Conservation (phyloP, 2,329 filamentous ascomycete genomes). For the Cytospora piceicola region DNA sequence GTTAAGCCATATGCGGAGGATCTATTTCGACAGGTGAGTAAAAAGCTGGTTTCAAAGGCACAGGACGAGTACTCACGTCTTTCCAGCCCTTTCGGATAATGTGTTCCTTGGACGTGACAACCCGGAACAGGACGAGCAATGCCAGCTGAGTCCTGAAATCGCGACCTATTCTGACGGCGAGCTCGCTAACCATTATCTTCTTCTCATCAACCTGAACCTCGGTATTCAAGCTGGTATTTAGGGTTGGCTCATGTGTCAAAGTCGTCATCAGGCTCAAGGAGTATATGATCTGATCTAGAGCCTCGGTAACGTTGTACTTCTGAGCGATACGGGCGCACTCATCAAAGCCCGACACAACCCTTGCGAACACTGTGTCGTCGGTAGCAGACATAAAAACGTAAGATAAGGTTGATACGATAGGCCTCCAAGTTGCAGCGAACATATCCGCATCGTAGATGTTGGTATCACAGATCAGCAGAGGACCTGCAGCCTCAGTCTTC, state of each 20-base stretch:
- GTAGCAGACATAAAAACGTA: slow-evolving; percentile 99
- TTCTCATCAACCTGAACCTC: slow-evolving; percentile 91
- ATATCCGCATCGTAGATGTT: slow-evolving; percentile 97
- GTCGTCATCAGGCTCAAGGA: slow-evolving; percentile 91
- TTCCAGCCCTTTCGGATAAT: slow-evolving; percentile 79
- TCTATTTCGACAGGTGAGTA: slow-evolving; percentile 55
- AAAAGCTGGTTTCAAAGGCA: background rate
- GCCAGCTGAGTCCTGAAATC: slow-evolving; percentile 94
- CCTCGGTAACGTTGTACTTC: slow-evolving; percentile 80
- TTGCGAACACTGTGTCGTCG: slow-evolving; percentile 91
- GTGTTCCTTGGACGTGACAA: slow-evolving; percentile 82
- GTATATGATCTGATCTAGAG: slow-evolving; percentile 89
- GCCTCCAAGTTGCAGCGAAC: slow-evolving; percentile 95
- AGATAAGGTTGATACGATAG: slow-evolving; percentile 89
- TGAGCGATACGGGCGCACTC: slow-evolving; percentile 93
- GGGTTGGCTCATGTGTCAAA: slow-evolving; percentile 72
- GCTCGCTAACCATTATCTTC: slow-evolving; percentile 97
- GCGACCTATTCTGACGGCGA: slow-evolving; percentile 92
- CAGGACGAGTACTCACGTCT: slow-evolving; percentile 60
- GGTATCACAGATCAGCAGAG: slow-evolving; percentile 79
- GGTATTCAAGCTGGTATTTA: slow-evolving; percentile 88
- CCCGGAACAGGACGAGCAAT: slow-evolving; percentile 91
- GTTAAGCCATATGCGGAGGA: slow-evolving; percentile 91
- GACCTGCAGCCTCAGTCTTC: slow-evolving; percentile 77
- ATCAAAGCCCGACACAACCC: slow-evolving; percentile 92